Conservation (phyloP, 179 eudicot genomes). For the Patellifolia procumbens region DNA sequence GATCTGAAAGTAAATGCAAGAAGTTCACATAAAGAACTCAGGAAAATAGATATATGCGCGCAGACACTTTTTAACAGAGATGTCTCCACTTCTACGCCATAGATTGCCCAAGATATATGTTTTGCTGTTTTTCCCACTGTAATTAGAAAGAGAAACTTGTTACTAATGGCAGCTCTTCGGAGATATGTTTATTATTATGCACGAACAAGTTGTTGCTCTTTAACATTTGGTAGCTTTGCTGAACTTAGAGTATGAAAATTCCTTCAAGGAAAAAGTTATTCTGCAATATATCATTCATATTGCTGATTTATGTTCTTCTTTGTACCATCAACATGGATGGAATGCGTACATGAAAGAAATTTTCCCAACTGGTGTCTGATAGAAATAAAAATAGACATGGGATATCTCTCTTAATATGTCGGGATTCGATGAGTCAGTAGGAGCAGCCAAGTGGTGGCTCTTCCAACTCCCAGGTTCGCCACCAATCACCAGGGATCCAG, state of each 20-base stretch:
- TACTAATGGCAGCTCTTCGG: neutral
- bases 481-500: too few relatives aligned
- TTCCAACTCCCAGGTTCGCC: too few relatives aligned
- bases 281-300: neutral
- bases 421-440: neutral
- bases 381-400: neutral
- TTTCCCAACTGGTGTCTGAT: neutral
- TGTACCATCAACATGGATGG: neutral
- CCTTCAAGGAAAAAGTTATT: neutral
- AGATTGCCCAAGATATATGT: neutral
- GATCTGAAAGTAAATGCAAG: neutral
- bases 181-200: neutral
- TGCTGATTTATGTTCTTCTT: neutral
- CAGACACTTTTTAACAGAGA: too few relatives aligned
- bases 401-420: neutral
- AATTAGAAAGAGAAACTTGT: neutral
- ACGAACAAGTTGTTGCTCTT: neutral
- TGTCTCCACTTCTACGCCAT: neutral
- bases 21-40: too few relatives aligned
- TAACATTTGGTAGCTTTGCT: too few relatives aligned
- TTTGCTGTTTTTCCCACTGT: neutral
- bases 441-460: too few relatives aligned
- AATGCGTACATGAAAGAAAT: neutral
- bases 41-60: too few relatives aligned
- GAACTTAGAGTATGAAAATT: neutral